Evolutionary conservation across 352 stramenopile species (phyloP).

Genomic region (Phytophthora hibernalis): DNA sequence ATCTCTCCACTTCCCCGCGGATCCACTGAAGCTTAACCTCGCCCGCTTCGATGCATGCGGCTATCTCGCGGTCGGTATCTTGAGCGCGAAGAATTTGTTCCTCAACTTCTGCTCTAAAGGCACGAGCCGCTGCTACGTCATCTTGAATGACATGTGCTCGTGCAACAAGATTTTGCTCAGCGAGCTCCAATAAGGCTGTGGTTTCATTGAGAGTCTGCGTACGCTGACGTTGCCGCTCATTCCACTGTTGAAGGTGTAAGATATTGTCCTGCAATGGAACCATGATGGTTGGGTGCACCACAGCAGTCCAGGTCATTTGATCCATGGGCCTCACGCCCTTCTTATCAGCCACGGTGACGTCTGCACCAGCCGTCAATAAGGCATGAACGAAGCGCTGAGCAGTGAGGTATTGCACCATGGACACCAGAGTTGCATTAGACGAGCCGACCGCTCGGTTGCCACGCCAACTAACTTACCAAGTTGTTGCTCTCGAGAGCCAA

Average conservation of each 20-base stretch:
- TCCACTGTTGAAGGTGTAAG: slow-evolving; percentile 36
- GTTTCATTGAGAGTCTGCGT: slow-evolving; percentile 21
- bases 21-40: slow-evolving; percentile 32
- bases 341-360: slow-evolving; percentile 37
- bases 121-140: slow-evolving; percentile 18
- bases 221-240: slow-evolving; percentile 12
- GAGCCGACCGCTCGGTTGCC: not conserved
- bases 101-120: slow-evolving; percentile 36
- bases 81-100: slow-evolving; percentile 35
- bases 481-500: slow-evolving; percentile 31
- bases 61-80: slow-evolving; percentile 22
- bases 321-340: slow-evolving; percentile 46
- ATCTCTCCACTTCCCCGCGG: slow-evolving; percentile 25
- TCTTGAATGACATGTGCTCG: slow-evolving; percentile 18
- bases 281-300: slow-evolving; percentile 39
- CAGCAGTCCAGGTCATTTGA: slow-evolving; percentile 41
- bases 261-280: slow-evolving; percentile 38
- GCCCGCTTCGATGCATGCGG: slow-evolving; percentile 21
- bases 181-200: slow-evolving; percentile 15
- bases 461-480: slow-evolving; percentile 13
- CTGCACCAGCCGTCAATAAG: slow-evolving; percentile 38
- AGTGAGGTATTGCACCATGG: not conserved
- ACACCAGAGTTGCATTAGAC: not conserved
- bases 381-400: slow-evolving; percentile 34
- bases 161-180: slow-evolving; percentile 8